Percentiles rank a stretch among this genome's conserved stretches.
Conservation (phyloP, 2,329 filamentous ascomycete genomes). For the Fusarium xyrophilum region DNA sequence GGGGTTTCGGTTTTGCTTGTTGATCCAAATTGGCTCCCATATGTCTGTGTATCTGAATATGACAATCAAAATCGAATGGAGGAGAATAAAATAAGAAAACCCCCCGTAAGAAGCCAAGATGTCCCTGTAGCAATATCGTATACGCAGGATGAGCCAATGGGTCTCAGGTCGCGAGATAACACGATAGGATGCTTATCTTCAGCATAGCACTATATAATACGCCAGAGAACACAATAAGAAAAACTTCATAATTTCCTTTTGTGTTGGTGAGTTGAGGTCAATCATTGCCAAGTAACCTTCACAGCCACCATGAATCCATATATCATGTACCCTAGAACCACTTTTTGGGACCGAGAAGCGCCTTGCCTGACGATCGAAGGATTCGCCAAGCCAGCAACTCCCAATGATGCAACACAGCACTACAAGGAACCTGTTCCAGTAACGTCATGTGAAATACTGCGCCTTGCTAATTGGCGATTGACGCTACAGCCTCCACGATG, state of each 20-base stretch:
- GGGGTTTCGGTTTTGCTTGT: rapidly evolving
- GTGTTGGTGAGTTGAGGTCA: background rate
- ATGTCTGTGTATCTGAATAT: background rate
- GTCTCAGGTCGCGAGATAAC: too few relatives aligned
- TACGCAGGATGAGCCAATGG: too few relatives aligned
- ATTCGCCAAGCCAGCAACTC: background rate
- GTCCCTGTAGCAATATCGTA: too few relatives aligned
- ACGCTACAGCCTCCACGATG: background rate
- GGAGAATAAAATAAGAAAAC: too few relatives aligned
- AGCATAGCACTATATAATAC: too few relatives aligned
- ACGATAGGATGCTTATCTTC: too few relatives aligned
- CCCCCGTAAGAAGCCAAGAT: too few relatives aligned
- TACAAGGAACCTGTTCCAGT: background rate
- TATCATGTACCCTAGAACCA: background rate
- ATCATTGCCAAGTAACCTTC: background rate
- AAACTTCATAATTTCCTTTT: too few relatives aligned
- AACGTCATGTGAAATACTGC: constrained; percentile 6
- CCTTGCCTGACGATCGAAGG: background rate
- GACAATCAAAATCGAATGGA: background rate
- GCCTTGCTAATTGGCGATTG: background rate
- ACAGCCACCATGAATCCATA: background rate
- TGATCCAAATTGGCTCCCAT: rapidly evolving
- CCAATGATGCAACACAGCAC: background rate
- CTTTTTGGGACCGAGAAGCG: background rate
- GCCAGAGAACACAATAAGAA: too few relatives aligned